Evolutionary conservation across 495 filamentous ascomycete genomes (phyloP), one percentile per base, ranked within the genome.

Genomic region (Neurospora sp.): DNA sequence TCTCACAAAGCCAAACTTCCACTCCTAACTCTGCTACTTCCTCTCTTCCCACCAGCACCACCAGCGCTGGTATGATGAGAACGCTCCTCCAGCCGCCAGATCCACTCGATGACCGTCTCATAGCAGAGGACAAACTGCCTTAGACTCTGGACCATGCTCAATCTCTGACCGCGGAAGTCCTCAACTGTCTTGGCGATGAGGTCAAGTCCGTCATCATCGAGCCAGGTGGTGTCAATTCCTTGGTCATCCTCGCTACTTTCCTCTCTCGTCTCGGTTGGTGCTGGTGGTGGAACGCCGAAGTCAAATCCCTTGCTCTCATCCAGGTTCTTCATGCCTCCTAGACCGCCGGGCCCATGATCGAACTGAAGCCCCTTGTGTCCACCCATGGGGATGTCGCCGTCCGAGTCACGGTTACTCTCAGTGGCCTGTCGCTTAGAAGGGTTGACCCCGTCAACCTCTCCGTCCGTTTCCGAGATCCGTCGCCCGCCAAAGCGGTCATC

Each of bases 101-200:
- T 81, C 96, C 96, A 99, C 81, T 98, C 96, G 53, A 97, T 82
- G 9, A 98, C 87, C 38, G 92, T 96, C 82, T 99, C 96, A 80
- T 99, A 99, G 78, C 96, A 99, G 46, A 99, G 87, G 71, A 97
- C 95, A 81, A 91, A 99, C 81, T 99, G 96, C 74, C 93, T 88
- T 74, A 99, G 83, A 76, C 92, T 97, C 82, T 99, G 96, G 71
- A 99, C 95, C 96, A 98, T 98, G 82, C 94, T 97, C 8, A 97
- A 81, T 72, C 96, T 84, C 82, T 99, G 96, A 9, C 85, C 85
- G 40, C 96, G 86, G 78, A 99, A 96, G 77, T 98, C 93, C 74
- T 93, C 90, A 5, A 99, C 95, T 0, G 93, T 94, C 78, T 89
- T 90, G 71, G 90, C 89, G 65, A 99, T 87, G 72, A 98, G 81